Evolutionary conservation across 331 rosid genomes (phyloP).

Genomic region (Rosa hybrid): DNA sequence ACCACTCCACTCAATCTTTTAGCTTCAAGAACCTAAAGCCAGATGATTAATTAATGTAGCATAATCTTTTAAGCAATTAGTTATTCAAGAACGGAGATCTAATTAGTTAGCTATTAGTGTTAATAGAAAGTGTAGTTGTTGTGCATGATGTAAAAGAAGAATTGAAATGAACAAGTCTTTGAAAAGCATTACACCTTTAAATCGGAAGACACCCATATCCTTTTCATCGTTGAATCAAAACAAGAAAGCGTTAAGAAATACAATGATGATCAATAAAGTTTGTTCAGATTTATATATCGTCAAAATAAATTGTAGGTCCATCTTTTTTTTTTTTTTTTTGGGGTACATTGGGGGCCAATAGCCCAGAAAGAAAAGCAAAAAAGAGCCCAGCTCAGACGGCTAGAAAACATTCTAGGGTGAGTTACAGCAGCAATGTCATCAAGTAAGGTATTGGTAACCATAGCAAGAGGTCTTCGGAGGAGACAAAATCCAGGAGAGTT

Average conservation of each 20-base stretch:
- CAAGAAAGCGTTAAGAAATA: neutral
- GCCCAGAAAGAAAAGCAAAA: too few species aligned
- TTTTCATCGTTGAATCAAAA: neutral
- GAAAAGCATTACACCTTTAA: neutral
- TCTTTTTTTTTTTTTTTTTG: neutral
- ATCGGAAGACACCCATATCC: neutral
- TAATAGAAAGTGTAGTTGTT: neutral
- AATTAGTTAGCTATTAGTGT: neutral
- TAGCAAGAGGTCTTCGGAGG: too few species aligned
- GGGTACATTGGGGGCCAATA: too few species aligned
- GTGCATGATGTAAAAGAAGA: neutral
- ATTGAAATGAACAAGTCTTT: neutral
- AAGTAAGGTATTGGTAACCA: too few species aligned
- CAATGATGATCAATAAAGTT: neutral
- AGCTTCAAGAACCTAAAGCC: neutral
- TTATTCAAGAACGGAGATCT: neutral
- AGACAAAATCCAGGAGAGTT: too few species aligned
- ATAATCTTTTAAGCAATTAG: neutral
- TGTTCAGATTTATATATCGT: neutral
- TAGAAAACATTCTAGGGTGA: too few species aligned
- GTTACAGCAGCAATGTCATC: too few species aligned
- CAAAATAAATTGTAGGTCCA: neutral
- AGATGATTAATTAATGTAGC: neutral
- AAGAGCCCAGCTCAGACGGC: too few species aligned
- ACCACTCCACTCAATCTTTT: neutral